phyloP scores from a whole-genome alignment of 148 eudicot species.

The Pharnaceum exiguum region DNA sequence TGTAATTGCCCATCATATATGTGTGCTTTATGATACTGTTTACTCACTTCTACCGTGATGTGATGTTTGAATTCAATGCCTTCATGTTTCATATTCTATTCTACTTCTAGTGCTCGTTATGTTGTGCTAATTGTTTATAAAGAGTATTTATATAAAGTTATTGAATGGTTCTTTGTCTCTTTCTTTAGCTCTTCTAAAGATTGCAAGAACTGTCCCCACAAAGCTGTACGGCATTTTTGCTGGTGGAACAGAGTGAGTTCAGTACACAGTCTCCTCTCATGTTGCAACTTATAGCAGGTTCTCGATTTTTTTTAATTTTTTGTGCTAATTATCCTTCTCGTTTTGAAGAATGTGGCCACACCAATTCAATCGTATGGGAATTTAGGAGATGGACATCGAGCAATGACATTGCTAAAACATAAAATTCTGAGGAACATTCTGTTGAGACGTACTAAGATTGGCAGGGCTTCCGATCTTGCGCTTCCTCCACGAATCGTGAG shows the following conservation, averaged over 20 bases:
- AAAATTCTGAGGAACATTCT: conserved; percentile 64
- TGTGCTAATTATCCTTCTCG: neutral
- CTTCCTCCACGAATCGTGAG: conserved; percentile 92
- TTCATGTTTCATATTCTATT: neutral
- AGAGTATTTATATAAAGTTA: neutral
- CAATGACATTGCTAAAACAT: conserved; percentile 79
- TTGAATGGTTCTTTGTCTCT: neutral
- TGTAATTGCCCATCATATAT: neutral
- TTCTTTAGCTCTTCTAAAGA: conserved; percentile 42
- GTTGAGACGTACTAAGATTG: conserved; percentile 84
- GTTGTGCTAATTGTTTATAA: neutral
- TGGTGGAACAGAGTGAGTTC: conserved; percentile 86
- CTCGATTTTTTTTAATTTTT: neutral
- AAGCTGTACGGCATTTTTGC: conserved; percentile 79
- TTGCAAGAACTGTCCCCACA: conserved; percentile 69
- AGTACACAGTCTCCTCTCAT: neutral
- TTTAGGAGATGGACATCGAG: conserved; percentile 41
- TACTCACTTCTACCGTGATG: too few species aligned
- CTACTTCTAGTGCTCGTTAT: neutral
- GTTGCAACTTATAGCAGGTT: neutral
- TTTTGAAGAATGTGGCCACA: conserved; percentile 52
- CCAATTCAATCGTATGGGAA: conserved; percentile 64
- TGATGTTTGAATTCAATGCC: neutral
- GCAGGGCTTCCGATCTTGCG: conserved; percentile 92
- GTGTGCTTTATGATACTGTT: neutral